Evolutionary conservation across 768 basidiomycete species (phyloP).

Genomic region (Leccinum boreale): DNA sequence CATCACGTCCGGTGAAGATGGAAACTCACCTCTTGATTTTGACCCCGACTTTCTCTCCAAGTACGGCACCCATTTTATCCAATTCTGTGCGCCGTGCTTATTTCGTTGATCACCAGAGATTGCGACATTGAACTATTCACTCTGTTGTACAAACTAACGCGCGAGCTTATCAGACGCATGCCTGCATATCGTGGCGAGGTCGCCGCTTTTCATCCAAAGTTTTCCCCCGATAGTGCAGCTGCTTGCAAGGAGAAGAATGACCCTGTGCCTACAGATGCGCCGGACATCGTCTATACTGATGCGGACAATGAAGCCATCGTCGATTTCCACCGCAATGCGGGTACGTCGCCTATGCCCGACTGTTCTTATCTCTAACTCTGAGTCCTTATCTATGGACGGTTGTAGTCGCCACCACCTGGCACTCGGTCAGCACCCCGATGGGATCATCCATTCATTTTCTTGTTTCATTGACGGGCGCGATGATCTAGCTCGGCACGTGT

Average conservation of each 20-base stretch:
- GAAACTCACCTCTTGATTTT: conserved; percentile 42
- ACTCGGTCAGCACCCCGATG: neutral
- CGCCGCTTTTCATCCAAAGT: conserved; percentile 24
- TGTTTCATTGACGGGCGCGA: neutral
- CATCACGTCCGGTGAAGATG: conserved; percentile 40
- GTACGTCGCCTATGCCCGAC: neutral
- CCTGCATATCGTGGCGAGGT: conserved; percentile 25
- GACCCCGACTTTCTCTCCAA: conserved; percentile 42
- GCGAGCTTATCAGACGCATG: conserved; percentile 58
- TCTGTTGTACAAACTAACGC: conserved; percentile 52
- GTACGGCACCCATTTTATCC: conserved; percentile 25
- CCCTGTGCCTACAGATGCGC: conserved; percentile 14
- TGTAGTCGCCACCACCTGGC: neutral
- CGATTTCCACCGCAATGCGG: neutral
- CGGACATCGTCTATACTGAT: neutral
- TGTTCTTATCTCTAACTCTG: neutral
- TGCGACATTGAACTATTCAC: conserved; percentile 43
- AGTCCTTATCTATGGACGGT: neutral
- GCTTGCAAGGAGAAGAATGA: conserved; percentile 12
- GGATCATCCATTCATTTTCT: no score
- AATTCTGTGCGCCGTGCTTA: neutral
- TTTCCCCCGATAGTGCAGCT: conserved; percentile 29
- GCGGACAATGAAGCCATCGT: neutral
- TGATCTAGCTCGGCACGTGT: conserved; percentile 42
- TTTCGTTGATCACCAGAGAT: neutral